Evolutionary conservation across 352 stramenopile species (phyloP), one percentile per base, ranked within the genome.

Genomic region (Phytophthora fragariaefolia): DNA sequence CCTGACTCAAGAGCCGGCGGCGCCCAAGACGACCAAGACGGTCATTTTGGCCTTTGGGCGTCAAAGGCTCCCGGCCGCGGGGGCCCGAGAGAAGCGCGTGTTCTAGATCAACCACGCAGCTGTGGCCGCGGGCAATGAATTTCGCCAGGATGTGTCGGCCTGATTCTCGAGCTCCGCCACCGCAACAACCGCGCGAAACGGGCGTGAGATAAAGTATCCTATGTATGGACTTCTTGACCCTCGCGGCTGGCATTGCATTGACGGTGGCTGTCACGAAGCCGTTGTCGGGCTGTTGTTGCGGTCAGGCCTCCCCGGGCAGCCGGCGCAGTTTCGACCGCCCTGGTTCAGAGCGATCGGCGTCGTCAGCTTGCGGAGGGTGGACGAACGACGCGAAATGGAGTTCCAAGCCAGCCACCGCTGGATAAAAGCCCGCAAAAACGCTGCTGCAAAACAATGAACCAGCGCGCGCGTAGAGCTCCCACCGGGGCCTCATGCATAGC

Each of bases 111-210:
- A 55, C 18, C 32, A 40, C 60, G 46, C 57, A 64, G 57, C 57
- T 58, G 50, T 26, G 45, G 30, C 53, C 38, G 58, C 58, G 58
- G 58, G 58, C 58, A 58, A 56, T 46, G 42, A 28, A 47, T 53
- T 60, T 66, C 58, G 45, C 49, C 57, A 63, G 26, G 53, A 69
- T 69, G 61, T 49, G 49, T 59, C 30, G 28, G 30, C 60, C 42
- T 68, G 60, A 63, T 69, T 63, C 51, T 52, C 6, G 45, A 24
- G 40, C 36, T 47, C 40, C 20, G 42, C 15, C 43, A 26, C 40
- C 7, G 26, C 58, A 66, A 53, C 58, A 62, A 53, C 53, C 20
- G 30, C 43, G 12, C 34, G 15, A 52, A 66, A 48, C 58, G 58
- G 24, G 22, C 59, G 2, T 54, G 59, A 68, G 45, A 69, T 63